Evolutionary conservation across 371 early-diverging fungal genomes (phyloP), one percentile per base, ranked within the genome.

Genomic region (Entomophthora muscae): DNA sequence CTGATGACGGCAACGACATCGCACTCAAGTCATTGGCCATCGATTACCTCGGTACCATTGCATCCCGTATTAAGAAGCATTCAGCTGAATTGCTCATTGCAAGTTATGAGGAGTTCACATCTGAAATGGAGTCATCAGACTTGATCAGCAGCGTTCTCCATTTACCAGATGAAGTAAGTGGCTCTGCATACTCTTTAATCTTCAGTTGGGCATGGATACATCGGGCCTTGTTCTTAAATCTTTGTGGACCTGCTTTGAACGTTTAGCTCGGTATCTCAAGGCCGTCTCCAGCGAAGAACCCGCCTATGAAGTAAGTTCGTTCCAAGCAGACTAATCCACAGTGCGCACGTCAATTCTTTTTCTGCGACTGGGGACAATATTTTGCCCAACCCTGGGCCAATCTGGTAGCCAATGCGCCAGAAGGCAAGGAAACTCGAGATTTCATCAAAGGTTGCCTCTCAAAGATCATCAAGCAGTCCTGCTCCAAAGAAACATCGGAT

Each of bases 31-130:
- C 76, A 0, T 67, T 92, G 64, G 88, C 90, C 2, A 76, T 91
- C 2, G 90, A 93, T 51, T 82, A 80, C 70, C 71, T 89, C 0
- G 91, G 90, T 0, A 74, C 68, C 2, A 78, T 88, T 32, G 79
- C 81, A 1, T 72, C 81, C 7, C 74, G 70, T 56, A 74, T 83
- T 53, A 78, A 78, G 59, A 69, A 67, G 60, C 64, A 17, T 55
- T 12, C 22, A 22, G n/a, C 28, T 26, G 24, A 55, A 26, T 17
- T n/a, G 3, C 28, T 55, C 3, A 12, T 42, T 17, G 10, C 17
- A 5, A 42, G 42, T 5, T 42, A 42, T 17, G 17, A 42, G 42
- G 42, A 17, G 42, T 42, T 10, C 17, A 17, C 17, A 5, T 5
- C 42, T 5, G 42, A 42, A 17, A 17, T 17, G 42, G 42, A 42